Base-by-base conservation (phyloP, 1,139 yeast genomes). In the Blastobotrys proliferans region DNA sequence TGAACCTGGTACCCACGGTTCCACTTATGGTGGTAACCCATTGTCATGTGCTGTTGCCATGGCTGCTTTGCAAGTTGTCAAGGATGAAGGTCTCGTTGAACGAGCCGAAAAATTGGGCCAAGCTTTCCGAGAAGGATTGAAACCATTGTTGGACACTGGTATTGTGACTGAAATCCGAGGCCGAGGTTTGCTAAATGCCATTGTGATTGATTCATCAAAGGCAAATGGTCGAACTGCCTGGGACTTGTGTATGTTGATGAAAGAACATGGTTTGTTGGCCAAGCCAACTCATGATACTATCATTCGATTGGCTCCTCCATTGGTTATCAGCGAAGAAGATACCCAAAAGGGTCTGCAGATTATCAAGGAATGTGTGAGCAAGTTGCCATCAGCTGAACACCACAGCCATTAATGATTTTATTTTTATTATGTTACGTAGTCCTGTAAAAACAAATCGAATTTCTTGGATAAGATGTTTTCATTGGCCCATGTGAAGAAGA, bases 21-120 rank as follows among this genome's bases (percentile, higher is more conserved):
- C 97, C 35, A 90, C 98, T 25, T 90, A 86, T 62, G 98, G 98
- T 66, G 98, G 98, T 66, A 92, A 88, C 70, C 97, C 98, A 52
- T 77, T 90, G 62, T 90, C 96, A 26, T 87, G 95, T 56, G 79
- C 88, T 49, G 97, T 88, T 28, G 94, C 97, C 51, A 82, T 87
- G 64, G 97, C 96, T 50, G 97, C 98, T 13, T 74, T 90, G 57
- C 77, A 87, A 60, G 97, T 92, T 45, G 87, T 90, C 48, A 77
- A 76, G 63, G 95, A 90, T 58, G 97, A 90, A 69, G 75, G 81
- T 30, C 75, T 90, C 62, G 92, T 83, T 27, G 87, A 85, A 61
- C 79, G 94, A 64, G 80, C 97, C 6, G 68, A 68, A 38, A 70
- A 67, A 35, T 73, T 88, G 51, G 98, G 98, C 51, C 75, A 73